phyloP scores from a whole-genome alignment of 768 basidiomycete species.

The Exidia glandulosa region DNA sequence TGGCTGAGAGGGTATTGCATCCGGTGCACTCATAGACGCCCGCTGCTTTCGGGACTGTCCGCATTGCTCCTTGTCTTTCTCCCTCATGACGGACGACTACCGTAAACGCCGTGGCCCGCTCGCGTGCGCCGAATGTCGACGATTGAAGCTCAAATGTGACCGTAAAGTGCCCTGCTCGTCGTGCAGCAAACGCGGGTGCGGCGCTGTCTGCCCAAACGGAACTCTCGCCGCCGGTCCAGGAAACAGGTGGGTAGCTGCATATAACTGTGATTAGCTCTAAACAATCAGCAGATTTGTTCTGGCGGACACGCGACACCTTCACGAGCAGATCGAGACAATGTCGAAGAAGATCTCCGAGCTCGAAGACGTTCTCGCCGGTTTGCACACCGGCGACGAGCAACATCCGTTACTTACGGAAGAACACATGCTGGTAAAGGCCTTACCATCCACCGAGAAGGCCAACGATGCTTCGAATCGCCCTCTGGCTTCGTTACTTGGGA shows the following conservation, averaged over 20 bases:
- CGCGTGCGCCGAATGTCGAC: neutral
- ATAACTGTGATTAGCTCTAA: neutral
- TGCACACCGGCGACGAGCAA: slow-evolving; percentile 42
- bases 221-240: neutral
- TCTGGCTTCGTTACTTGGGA: neutral
- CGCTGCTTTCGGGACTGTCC: too few species aligned
- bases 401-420: slow-evolving; percentile 69
- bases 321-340: neutral
- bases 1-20: too few species aligned
- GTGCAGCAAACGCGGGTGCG: neutral
- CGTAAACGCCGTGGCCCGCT: neutral
- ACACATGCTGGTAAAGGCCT: slow-evolving; percentile 62
- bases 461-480: neutral
- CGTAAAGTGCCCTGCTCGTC: neutral
- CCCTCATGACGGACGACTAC: neutral
- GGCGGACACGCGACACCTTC: neutral
- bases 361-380: slow-evolving; percentile 54
- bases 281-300: neutral
- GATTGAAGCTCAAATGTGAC: neutral
- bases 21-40: too few species aligned
- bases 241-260: neutral
- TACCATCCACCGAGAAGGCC: neutral
- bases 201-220: neutral
- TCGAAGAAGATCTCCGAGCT: slow-evolving; percentile 29
- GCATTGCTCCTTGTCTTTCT: neutral